These are phyloP conservation scores for Teratosphaeria epicoccoides DNA, from an alignment of 2,329 filamentous ascomycete species.

Conservation along the genomic window DNA sequence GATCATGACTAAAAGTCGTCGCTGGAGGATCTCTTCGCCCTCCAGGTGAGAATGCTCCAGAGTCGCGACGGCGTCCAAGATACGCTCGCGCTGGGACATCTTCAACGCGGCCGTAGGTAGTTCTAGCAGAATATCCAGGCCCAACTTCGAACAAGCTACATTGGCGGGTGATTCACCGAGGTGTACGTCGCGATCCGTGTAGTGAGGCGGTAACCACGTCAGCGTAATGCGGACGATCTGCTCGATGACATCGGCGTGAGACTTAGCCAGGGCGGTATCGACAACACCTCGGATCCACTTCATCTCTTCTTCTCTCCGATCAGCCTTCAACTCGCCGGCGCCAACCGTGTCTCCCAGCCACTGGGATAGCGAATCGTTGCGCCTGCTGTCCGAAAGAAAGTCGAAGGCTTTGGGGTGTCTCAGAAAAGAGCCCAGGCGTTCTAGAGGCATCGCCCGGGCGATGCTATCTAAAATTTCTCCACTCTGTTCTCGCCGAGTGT, in stretches of 20 bases:
- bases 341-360: background rate
- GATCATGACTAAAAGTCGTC: constrained; percentile 1
- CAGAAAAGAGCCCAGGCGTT: background rate
- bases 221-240: background rate
- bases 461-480: background rate
- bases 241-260: background rate
- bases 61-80: background rate
- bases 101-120: background rate
- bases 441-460: background rate
- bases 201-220: background rate
- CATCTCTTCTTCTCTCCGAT: too few species aligned
- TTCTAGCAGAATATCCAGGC: background rate
- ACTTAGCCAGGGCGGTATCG: background rate
- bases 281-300: background rate
- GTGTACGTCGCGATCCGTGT: background rate
- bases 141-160: background rate
- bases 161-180: background rate
- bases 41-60: background rate
- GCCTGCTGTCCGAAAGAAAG: background rate
- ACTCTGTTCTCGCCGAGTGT: background rate
- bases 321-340: too few species aligned
- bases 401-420: background rate
- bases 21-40: background rate
- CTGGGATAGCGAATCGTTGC: background rate
- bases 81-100: background rate